A percentile compares a stretch with the other conserved stretches of the same genome.
Evolutionary conservation across 805 yeast species (phyloP).

Genomic region (Ogataea methanolica): DNA sequence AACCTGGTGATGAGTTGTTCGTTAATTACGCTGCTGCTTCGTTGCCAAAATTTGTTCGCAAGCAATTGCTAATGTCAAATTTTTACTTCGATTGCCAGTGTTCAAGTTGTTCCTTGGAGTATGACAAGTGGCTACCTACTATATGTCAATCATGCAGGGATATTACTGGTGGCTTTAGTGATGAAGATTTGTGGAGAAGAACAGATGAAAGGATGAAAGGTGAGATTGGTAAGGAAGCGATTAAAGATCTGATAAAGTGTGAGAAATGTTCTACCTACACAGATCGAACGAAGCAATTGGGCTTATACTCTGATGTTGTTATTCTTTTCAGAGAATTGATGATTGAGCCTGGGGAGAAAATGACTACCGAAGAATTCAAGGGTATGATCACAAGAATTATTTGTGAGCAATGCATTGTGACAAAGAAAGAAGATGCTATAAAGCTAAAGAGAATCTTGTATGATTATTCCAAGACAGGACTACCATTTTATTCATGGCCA

Average conservation of each 20-base stretch:
- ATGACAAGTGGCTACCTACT: conserved; percentile 28
- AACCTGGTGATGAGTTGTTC: conserved; percentile 24
- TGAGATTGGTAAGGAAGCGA: neutral
- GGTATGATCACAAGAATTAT: too few relatives aligned
- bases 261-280: conserved; percentile 4
- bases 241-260: neutral
- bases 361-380: too few relatives aligned
- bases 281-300: neutral
- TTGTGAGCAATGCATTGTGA: too few relatives aligned
- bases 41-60: conserved; percentile 28
- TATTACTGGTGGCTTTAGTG: conserved; percentile 9
- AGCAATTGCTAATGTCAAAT: conserved; percentile 23
- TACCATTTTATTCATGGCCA: conserved; percentile 23
- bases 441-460: too few relatives aligned
- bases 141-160: conserved; percentile 22
- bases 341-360: too few relatives aligned
- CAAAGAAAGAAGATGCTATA: too few relatives aligned
- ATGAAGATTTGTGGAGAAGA: neutral
- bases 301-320: conserved; percentile 1
- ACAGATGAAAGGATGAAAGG: neutral
- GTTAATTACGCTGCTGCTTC: conserved; percentile 28
- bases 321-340: neutral
- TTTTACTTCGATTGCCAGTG: conserved; percentile 35
- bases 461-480: neutral
- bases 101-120: conserved; percentile 16